Evolutionary conservation across 345 rosid genomes (phyloP).

Genomic region (Syzygium grande): DNA sequence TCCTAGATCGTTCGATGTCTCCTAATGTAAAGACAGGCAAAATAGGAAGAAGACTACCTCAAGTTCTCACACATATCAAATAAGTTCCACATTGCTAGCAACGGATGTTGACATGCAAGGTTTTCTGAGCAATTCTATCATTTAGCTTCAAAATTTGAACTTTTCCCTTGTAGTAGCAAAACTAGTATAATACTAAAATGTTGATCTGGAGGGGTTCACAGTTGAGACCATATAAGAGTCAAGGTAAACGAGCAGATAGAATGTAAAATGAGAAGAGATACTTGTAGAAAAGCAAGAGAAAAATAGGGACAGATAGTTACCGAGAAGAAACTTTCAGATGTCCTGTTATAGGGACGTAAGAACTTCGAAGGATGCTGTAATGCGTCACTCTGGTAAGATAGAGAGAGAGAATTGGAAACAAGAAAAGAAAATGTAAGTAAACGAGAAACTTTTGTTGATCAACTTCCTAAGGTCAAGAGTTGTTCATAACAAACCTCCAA

Average conservation of each 20-base stretch:
- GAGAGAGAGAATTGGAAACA: neutral
- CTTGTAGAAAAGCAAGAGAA: neutral
- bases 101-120: neutral
- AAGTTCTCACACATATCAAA: neutral
- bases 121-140: neutral
- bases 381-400: constrained; percentile 34
- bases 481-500: constrained; percentile 50
- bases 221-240: neutral
- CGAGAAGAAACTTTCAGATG: constrained; percentile 78
- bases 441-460: neutral
- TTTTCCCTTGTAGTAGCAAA: neutral
- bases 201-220: neutral
- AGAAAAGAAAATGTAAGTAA: neutral
- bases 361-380: constrained; percentile 50
- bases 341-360: constrained; percentile 76
- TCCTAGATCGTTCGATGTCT: neutral
- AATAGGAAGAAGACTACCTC: neutral
- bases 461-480: neutral
- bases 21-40: neutral
- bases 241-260: neutral
- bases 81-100: neutral
- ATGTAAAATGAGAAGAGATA: neutral
- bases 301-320: constrained; percentile 27
- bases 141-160: neutral
- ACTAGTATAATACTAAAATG: neutral